Base-by-base conservation (phyloP, 2,329 filamentous ascomycete species). In the Xylariaceae sp. region DNA sequence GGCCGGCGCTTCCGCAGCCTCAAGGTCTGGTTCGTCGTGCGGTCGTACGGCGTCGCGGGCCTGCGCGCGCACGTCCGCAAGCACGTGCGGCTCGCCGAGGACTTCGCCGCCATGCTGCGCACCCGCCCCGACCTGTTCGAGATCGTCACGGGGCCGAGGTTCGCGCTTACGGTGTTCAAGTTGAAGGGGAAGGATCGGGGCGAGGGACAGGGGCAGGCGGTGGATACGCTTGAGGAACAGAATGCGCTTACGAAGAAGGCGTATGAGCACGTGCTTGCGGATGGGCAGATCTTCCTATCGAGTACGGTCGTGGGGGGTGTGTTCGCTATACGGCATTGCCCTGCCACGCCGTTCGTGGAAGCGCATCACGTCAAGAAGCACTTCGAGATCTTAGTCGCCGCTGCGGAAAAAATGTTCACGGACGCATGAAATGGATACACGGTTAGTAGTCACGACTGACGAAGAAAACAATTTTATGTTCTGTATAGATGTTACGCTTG, bases 11-110 rank as follows among this genome's bases (percentile, higher is more conserved):
- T 97, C 81, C 83, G 93, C 55, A 85, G 88, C 2, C 75, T 97
- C 53, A 97, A 97, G 77, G 86, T 96, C 59, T 97, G 93, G 93
- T 97, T 97, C 69, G 92, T 97, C 6, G 77, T 97, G 64, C 81
- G 93, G 37, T 86, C 82, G 36, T 96, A 92, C 68, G 93, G 93
- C 41, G 75, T 95, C 45, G 78, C 80, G 24, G 93, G 92, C 0
- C 73, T 97, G 66, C 86, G 85, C 62, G 80, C 75, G 4, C 89
- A 95, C 65, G 85, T 97, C 58, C 78, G 84, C 27, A 82, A 83
- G 35, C 86, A 88, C 21, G 76, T 96, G 51, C 70, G 71, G 2
- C 74, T 91, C 0, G 90, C 89, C n/a, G 82, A 92, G 58, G 72
- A 77, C 8, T 94, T 97, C 58, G 81, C 84, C 3, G 74, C 68